Conservation (phyloP, 768 basidiomycete species). For the Gelatoporia subvermispora region DNA sequence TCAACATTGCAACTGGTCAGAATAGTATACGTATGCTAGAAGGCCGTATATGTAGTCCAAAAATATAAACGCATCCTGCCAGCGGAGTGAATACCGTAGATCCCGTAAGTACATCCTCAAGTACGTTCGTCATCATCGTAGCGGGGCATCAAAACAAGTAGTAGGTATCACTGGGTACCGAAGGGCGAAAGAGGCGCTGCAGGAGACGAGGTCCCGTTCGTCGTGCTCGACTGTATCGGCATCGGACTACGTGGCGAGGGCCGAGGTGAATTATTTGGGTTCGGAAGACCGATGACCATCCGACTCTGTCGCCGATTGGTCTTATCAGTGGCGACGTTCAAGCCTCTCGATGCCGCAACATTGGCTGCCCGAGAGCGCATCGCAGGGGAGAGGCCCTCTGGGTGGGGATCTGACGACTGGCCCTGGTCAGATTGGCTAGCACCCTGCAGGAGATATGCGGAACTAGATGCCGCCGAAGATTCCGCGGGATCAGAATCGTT, state of each 20-base stretch:
- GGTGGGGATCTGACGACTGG: constrained; percentile 20
- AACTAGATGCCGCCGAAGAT: constrained; percentile 20
- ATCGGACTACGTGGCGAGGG: constrained; percentile 16
- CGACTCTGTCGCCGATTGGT: constrained; percentile 57
- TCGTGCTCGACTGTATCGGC: constrained; percentile 1
- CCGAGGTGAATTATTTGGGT: constrained; percentile 26
- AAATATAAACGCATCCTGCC: too few relatives aligned
- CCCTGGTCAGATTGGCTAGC: constrained; percentile 4
- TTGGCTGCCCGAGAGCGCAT: constrained; percentile 48
- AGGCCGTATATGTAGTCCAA: constrained; percentile 5
- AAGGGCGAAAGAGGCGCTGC: too few relatives aligned
- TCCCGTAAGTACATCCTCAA: too few relatives aligned
- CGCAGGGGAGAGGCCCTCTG: constrained; percentile 24
- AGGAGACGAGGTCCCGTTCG: background rate
- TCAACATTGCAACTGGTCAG: too few relatives aligned
- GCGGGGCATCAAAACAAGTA: too few relatives aligned
- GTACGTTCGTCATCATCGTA: too few relatives aligned
- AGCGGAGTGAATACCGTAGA: too few relatives aligned
- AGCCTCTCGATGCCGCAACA: constrained; percentile 63
- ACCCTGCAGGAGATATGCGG: constrained; percentile 9
- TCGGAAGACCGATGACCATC: constrained; percentile 53
- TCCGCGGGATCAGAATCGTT: constrained; percentile 18
- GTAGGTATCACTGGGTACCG: too few relatives aligned
- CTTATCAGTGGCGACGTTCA: constrained; percentile 58
- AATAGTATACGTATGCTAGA: constrained; percentile 8